These are phyloP conservation scores for Boletellus emodensis DNA, from an alignment of 768 basidiomycete species.

Conservation along the genomic window DNA sequence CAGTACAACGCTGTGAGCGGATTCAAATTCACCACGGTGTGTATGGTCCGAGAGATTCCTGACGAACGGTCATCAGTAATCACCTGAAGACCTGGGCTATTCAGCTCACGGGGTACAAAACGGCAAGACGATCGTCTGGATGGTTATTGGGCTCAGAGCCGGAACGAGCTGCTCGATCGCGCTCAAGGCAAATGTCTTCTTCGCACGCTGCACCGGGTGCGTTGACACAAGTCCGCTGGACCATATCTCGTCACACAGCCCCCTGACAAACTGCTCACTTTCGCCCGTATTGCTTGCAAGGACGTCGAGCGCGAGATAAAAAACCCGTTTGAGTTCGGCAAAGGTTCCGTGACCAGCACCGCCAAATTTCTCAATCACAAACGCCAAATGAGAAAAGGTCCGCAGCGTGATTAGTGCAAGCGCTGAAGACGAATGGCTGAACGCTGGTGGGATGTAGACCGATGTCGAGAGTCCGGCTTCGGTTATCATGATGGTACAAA, in stretches of 20 bases:
- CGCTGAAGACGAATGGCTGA: constrained; percentile 36
- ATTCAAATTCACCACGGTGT: constrained; percentile 79
- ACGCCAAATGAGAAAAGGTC: constrained; percentile 64
- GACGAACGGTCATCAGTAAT: background rate
- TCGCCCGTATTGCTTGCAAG: constrained; percentile 42
- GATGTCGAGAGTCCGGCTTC: constrained; percentile 56
- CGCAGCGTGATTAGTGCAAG: constrained; percentile 55
- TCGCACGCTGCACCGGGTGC: constrained; percentile 31
- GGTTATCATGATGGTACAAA: constrained; percentile 64
- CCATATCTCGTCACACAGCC: constrained; percentile 32
- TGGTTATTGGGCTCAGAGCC: constrained; percentile 47
- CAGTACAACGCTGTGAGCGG: constrained; percentile 79
- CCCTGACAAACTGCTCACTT: constrained; percentile 37
- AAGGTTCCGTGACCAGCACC: constrained; percentile 57
- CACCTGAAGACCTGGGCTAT: background rate
- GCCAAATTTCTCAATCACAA: constrained; percentile 78
- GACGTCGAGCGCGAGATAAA: constrained; percentile 76
- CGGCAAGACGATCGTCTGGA: constrained; percentile 55
- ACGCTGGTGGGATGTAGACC: constrained; percentile 46
- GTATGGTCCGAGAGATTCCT: constrained; percentile 58
- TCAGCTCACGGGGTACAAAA: constrained; percentile 61
- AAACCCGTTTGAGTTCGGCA: constrained; percentile 65
- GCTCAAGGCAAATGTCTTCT: constrained; percentile 62
- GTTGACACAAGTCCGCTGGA: constrained; percentile 20
- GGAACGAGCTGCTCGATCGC: constrained; percentile 77